A percentile compares a stretch with the other conserved stretches of the same genome.
These are phyloP conservation scores for Neospermospora avenae DNA, from an alignment of 2,329 filamentous ascomycete genomes.

Conservation along the genomic window DNA sequence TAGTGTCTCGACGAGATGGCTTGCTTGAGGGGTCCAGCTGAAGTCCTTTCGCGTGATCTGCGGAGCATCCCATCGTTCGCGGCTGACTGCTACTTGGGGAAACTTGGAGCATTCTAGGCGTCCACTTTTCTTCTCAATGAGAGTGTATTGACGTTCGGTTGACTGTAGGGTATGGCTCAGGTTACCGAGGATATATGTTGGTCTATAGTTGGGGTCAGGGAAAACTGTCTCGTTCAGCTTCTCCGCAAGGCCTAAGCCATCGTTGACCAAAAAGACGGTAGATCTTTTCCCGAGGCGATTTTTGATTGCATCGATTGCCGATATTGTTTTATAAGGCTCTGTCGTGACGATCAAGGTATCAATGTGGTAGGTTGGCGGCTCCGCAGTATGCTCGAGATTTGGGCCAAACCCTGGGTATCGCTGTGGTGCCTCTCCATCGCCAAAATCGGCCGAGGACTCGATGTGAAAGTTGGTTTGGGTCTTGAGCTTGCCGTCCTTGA, in stretches of 20 bases:
- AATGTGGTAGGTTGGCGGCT: conserved; percentile 45
- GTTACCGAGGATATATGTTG: conserved; percentile 61
- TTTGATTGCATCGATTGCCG: conserved; percentile 56
- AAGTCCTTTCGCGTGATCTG: conserved; percentile 21
- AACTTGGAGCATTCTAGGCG: conserved; percentile 37
- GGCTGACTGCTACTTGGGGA: conserved; percentile 1
- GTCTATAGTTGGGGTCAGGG: conserved; percentile 58
- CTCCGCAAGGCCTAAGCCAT: conserved; percentile 82
- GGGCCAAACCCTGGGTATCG: conserved; percentile 28
- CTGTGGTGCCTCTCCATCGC: conserved; percentile 10
- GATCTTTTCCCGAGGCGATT: conserved; percentile 66
- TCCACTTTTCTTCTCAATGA: conserved; percentile 38
- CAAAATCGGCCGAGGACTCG: conserved; percentile 27
- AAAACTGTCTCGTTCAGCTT: conserved; percentile 71
- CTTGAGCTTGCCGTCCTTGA: conserved; percentile 42
- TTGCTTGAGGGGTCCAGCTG: conserved; percentile 44
- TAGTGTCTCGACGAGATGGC: conserved; percentile 62
- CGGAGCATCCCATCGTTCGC: conserved; percentile 9
- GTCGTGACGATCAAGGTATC: conserved; percentile 69
- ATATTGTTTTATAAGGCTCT: conserved; percentile 55
- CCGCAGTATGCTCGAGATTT: conserved; percentile 22
- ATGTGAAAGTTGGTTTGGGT: conserved; percentile 33
- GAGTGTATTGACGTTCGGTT: conserved; percentile 39
- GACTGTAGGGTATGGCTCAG: conserved; percentile 39
- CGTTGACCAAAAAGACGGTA: conserved; percentile 73